A percentile compares a stretch with the other conserved stretches of the same genome.
Conservation (phyloP, 371 early-diverging fungal genomes). For the Lichtheimia ramosa region DNA sequence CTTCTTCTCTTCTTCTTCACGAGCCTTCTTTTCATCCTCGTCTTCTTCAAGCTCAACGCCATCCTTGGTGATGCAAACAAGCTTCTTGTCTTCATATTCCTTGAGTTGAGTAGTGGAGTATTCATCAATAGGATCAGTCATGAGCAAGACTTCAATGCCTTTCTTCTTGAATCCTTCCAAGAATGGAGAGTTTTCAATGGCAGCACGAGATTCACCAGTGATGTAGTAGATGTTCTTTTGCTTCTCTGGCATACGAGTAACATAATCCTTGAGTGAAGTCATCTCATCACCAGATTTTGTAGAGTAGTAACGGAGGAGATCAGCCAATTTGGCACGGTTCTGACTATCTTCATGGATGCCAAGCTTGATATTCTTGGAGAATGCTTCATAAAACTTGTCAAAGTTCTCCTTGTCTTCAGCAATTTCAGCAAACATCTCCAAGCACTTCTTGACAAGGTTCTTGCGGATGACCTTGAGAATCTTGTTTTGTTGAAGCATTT, state of each 20-base stretch:
- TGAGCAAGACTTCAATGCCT: constrained; percentile 95
- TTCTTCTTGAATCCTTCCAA: constrained; percentile 97
- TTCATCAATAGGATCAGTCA: constrained; percentile 96
- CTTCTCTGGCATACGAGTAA: constrained; percentile 78
- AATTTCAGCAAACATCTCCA: constrained; percentile 77
- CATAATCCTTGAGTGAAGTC: constrained; percentile 77
- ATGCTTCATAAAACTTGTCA: constrained; percentile 73
- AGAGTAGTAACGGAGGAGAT: constrained; percentile 74
- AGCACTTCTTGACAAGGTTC: constrained; percentile 77
- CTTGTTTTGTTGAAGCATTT: constrained; percentile 82
- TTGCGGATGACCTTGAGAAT: constrained; percentile 79
- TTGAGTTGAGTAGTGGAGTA: constrained; percentile 97
- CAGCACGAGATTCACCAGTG: constrained; percentile 94
- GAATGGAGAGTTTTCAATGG: constrained; percentile 97
- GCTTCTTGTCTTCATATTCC: constrained; percentile 98
- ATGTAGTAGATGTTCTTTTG: constrained; percentile 95
- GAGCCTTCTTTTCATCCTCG: constrained; percentile 90
- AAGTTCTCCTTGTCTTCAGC: constrained; percentile 73
- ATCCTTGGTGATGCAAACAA: constrained; percentile 98
- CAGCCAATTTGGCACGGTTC: constrained; percentile 67
- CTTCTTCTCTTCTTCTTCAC: constrained; percentile 85
- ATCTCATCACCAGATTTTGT: constrained; percentile 65
- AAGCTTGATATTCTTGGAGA: constrained; percentile 72
- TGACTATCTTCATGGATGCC: constrained; percentile 76
- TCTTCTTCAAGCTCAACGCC: constrained; percentile 98